These are phyloP conservation scores for Eruca vesicaria DNA, from an alignment of 441 rosid genomes.

Conservation along the genomic window DNA sequence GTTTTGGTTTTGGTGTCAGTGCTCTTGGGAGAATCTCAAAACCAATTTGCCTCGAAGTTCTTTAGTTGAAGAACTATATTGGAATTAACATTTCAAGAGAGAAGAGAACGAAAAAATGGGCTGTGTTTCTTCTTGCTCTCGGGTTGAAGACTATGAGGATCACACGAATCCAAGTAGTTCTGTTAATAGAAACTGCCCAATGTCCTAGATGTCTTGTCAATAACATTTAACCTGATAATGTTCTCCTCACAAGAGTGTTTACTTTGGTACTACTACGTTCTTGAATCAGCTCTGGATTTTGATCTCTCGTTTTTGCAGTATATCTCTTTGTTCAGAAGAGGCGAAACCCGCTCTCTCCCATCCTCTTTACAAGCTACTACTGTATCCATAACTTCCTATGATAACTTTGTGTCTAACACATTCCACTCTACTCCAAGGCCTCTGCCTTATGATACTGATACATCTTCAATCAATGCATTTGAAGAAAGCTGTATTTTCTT, in stretches of 20 bases:
- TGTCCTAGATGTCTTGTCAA: constrained; percentile 69
- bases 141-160: constrained; percentile 55
- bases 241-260: background rate
- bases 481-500: background rate
- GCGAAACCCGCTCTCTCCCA: constrained; percentile 51
- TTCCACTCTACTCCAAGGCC: constrained; percentile 88
- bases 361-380: constrained; percentile 62
- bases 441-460: constrained; percentile 78
- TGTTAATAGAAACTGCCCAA: constrained; percentile 59
- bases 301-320: constrained; percentile 44
- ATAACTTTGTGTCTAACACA: constrained; percentile 71
- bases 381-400: constrained; percentile 55
- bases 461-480: constrained; percentile 16
- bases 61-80: background rate
- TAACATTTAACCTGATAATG: constrained; percentile 53
- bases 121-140: constrained; percentile 69
- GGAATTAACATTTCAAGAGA: background rate
- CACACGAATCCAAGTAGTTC: constrained; percentile 60
- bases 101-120: background rate
- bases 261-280: too few relatives aligned
- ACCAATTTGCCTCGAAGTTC: constrained; percentile 3
- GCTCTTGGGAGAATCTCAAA: too few relatives aligned
- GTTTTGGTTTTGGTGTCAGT: too few relatives aligned
- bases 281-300: too few relatives aligned
- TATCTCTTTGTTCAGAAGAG: constrained; percentile 55